Base-by-base conservation (phyloP, 2,329 filamentous ascomycete genomes). In the Colletotrichum echinochloae region DNA sequence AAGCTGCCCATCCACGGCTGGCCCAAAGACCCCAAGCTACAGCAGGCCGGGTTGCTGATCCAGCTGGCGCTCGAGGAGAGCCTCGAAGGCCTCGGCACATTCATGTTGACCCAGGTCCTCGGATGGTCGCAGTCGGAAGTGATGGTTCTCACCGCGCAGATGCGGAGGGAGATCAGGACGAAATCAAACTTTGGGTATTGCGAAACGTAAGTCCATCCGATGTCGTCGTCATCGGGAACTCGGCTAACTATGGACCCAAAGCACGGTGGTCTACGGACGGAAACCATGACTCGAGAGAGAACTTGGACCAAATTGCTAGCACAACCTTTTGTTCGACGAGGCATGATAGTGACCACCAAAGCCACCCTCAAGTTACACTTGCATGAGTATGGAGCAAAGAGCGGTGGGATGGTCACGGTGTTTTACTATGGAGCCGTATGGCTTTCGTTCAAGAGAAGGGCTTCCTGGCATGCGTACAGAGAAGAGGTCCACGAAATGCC, bases 51-150 rank as follows among this genome's bases (percentile, higher is more conserved):
- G 0, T 28, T 70, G 12, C 75, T 73, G 46, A 76, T 76, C 35
- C 72, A 70, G 16, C 55, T 76, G 12, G 72, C 72, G 9, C 74
- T 77, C 26, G 76, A 77, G 5, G 66, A 76, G 48, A 77, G 77
- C 46, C 54, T 78, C 8, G 77, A 78, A 56, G 77, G 77, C 0
- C 75, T 78, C 41, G 77, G 74, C 3, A 65, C 76, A 26, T 78
- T 75, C 41, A 59, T 79, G 66, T 66, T 79, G 18, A 76, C 71
- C 16, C 74, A 77, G 51, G 68, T 80, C 11, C 73, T 79, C 73
- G 73, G 74, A 20, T 77, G 75, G 77, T 73, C 74, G 20, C 73
- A 75, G 28, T 65, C 64, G 1, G 71, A 75, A 28, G 73, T 76
- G 3, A 74, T 76, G 59, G 54, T 73, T 0, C 76, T 78, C 11